Conservation (phyloP, 1,284 basidiomycete genomes). For the Golubevia pallescens region DNA sequence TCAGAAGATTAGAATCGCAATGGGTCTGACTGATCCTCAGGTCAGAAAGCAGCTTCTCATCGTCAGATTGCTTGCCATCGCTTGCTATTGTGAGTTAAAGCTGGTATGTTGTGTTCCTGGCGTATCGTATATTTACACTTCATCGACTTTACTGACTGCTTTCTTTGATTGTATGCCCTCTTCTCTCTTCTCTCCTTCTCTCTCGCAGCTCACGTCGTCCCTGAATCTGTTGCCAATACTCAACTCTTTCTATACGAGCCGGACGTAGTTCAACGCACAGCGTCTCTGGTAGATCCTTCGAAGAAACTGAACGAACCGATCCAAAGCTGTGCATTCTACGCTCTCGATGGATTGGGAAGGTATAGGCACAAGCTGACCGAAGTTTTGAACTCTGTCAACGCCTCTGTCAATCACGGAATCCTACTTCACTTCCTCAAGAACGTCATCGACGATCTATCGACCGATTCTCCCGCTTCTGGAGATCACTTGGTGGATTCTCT, state of each 20-base stretch:
- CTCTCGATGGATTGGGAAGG: conserved; percentile 85
- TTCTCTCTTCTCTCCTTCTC: neutral
- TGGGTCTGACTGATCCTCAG: conserved; percentile 71
- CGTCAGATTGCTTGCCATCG: conserved; percentile 83
- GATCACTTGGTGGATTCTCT: conserved; percentile 66
- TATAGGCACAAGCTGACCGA: conserved; percentile 84
- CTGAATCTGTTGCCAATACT: conserved; percentile 77
- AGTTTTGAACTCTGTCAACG: conserved; percentile 87
- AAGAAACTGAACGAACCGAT: conserved; percentile 26
- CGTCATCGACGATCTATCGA: conserved; percentile 74
- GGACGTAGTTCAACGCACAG: conserved; percentile 62
- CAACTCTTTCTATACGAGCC: conserved; percentile 93
- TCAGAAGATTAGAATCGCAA: conserved; percentile 82
- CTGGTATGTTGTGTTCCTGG: no score
- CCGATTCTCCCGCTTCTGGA: neutral
- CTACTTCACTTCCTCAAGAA: conserved; percentile 84
- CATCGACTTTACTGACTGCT: conserved; percentile 1
- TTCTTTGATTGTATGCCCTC: neutral
- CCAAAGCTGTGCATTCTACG: conserved; percentile 82
- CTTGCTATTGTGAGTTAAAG: conserved; percentile 76
- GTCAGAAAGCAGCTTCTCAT: conserved; percentile 81
- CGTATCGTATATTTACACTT: neutral
- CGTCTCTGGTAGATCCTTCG: conserved; percentile 36
- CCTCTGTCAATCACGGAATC: conserved; percentile 93
- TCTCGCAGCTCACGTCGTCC: conserved; percentile 28